Evolutionary conservation across 1,284 basidiomycete genomes (phyloP).

Genomic region (Inonotus obliquus): DNA sequence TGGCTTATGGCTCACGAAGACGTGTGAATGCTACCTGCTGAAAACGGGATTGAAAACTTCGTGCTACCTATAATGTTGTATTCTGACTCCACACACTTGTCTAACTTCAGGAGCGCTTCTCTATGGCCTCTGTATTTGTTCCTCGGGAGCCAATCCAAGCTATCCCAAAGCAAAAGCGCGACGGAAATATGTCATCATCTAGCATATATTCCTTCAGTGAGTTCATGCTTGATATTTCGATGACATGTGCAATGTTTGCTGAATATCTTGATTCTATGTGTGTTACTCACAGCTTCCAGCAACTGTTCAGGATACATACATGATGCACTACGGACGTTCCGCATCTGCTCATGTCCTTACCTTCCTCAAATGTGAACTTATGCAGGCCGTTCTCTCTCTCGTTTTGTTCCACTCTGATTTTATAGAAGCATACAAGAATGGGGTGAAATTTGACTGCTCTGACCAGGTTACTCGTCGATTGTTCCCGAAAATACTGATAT

Average conservation of each 20-base stretch:
- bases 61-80: conserved; percentile 31
- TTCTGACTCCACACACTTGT: conserved; percentile 33
- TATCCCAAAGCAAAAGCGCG: conserved; percentile 22
- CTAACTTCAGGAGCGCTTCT: conserved; percentile 29
- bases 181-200: conserved; percentile 20
- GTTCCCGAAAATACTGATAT: conserved; percentile 32
- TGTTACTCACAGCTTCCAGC: conserved; percentile 26
- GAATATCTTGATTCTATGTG: not conserved
- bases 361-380: conserved; percentile 30
- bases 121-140: conserved; percentile 32
- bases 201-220: conserved; percentile 22
- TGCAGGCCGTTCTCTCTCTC: conserved; percentile 30
- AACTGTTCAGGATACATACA: conserved; percentile 17
- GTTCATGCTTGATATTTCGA: conserved; percentile 14
- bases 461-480: conserved; percentile 29
- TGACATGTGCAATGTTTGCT: not conserved
- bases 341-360: conserved; percentile 21
- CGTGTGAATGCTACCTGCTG: conserved; percentile 17
- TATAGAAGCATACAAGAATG: conserved; percentile 29
- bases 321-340: not conserved
- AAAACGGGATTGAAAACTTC: conserved; percentile 20
- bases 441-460: conserved; percentile 26
- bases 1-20: conserved; percentile 27
- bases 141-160: conserved; percentile 30
- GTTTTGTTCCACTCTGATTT: conserved; percentile 25